Evolutionary conservation across 1,284 basidiomycete species (phyloP).

Genomic region (Ustilago loliicola): DNA sequence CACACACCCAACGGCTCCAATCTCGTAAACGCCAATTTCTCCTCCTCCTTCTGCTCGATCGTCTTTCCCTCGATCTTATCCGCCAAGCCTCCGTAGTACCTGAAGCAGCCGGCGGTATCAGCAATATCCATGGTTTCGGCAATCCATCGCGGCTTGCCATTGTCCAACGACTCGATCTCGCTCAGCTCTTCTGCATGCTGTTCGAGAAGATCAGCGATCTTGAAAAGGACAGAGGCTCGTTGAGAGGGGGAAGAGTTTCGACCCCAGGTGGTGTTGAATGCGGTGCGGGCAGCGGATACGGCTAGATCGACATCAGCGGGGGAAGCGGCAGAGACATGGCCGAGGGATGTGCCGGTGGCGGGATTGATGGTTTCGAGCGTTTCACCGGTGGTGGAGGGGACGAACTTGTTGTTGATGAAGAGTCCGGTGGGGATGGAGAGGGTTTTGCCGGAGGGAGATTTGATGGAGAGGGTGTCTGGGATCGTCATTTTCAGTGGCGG

Average conservation of each 20-base stretch:
- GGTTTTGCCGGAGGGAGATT: conserved; percentile 64
- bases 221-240: conserved; percentile 76
- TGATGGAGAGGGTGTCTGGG: conserved; percentile 56
- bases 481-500: conserved; percentile 25
- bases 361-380: conserved; percentile 58
- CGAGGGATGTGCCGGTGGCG: conserved; percentile 55
- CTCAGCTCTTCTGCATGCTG: conserved; percentile 77
- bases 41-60: conserved; percentile 81
- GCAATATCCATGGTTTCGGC: conserved; percentile 78
- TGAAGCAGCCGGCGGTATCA: conserved; percentile 75
- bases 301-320: conserved; percentile 57
- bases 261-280: conserved; percentile 57
- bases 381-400: conserved; percentile 41
- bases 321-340: conserved; percentile 52
- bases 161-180: conserved; percentile 75
- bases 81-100: conserved; percentile 77
- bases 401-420: conserved; percentile 63
- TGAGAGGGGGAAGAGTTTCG: conserved; percentile 34
- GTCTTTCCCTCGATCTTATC: conserved; percentile 90
- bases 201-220: conserved; percentile 82
- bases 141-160: conserved; percentile 82
- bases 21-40: conserved; percentile 76
- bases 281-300: conserved; percentile 54
- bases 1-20: conserved; percentile 94
- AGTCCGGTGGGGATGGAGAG: conserved; percentile 51